These are phyloP conservation scores for Trifolium subterraneum DNA, from an alignment of 306 rosid species.

Conservation along the genomic window DNA sequence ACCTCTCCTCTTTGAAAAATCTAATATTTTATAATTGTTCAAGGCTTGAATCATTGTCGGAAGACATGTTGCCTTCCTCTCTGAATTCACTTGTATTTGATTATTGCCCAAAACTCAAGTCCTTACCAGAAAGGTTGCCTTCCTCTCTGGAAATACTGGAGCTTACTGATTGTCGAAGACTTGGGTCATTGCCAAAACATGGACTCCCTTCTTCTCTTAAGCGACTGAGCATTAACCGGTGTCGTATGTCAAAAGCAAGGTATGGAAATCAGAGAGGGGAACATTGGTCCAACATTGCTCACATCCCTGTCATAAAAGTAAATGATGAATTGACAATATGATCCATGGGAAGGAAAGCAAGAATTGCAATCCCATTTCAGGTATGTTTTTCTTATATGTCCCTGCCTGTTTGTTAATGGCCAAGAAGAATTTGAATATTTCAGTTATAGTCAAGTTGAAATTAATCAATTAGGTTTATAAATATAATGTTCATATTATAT, in stretches of 20 bases:
- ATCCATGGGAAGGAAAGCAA: background rate
- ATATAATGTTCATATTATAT: slow-evolving; percentile 1
- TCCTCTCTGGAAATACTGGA: background rate
- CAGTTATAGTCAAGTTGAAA: background rate
- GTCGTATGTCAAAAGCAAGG: background rate
- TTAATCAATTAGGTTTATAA: background rate
- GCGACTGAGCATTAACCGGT: background rate
- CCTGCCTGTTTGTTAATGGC: background rate
- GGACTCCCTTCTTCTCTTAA: slow-evolving; percentile 5
- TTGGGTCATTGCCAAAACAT: background rate
- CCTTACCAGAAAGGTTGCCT: too few relatives aligned
- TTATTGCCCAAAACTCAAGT: slow-evolving; percentile 3
- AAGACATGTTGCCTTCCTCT: background rate
- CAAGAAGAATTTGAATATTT: background rate
- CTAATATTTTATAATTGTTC: background rate
- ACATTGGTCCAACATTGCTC: slow-evolving; percentile 16
- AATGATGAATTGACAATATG: background rate
- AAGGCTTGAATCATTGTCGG: background rate
- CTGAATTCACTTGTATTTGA: background rate
- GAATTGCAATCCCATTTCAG: background rate
- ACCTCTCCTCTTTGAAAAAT: background rate
- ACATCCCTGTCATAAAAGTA: slow-evolving; percentile 6
- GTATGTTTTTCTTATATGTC: background rate
- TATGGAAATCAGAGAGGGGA: background rate
- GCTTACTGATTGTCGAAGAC: background rate